These are phyloP conservation scores for Talaromyces trachyspermus DNA, from an alignment of 495 filamentous ascomycete species.

Conservation along the genomic window DNA sequence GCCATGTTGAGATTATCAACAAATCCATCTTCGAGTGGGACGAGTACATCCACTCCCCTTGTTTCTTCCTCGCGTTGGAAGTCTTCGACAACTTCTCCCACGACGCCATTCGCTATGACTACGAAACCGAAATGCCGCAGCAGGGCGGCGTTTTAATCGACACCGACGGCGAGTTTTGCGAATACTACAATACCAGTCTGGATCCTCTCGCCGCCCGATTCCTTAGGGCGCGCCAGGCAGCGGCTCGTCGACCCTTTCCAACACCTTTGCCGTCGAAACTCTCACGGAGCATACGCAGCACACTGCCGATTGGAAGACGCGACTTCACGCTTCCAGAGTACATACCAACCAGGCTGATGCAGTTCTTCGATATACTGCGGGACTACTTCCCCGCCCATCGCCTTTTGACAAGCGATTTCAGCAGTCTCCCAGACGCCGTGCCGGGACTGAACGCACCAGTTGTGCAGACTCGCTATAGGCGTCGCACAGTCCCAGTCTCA, in stretches of 20 bases:
- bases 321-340: conserved; percentile 81
- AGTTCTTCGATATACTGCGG: conserved; percentile 88
- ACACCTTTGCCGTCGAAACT: conserved; percentile 49
- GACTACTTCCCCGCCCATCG: conserved; percentile 82
- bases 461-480: conserved; percentile 86
- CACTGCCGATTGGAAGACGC: conserved; percentile 55
- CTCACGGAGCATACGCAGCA: conserved; percentile 48
- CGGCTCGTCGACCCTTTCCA: conserved; percentile 47
- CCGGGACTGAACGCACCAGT: conserved; percentile 84
- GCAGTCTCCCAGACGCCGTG: conserved; percentile 71
- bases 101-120: conserved; percentile 85
- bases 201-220: conserved; percentile 81
- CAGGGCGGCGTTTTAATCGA: conserved; percentile 88
- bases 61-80: conserved; percentile 97
- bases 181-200: conserved; percentile 73
- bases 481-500: conserved; percentile 77
- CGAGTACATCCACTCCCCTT: conserved; percentile 74
- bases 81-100: conserved; percentile 99
- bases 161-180: conserved; percentile 78
- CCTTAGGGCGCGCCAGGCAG: conserved; percentile 65
- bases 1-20: conserved; percentile 90
- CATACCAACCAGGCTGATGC: conserved; percentile 88
- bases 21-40: conserved; percentile 92
- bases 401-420: conserved; percentile 87
- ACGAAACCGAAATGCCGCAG: conserved; percentile 61